Evolutionary conservation across 208 protist genomes (phyloP), one percentile per base, ranked within the genome.

Genomic region (Wallacemonas sp.): DNA sequence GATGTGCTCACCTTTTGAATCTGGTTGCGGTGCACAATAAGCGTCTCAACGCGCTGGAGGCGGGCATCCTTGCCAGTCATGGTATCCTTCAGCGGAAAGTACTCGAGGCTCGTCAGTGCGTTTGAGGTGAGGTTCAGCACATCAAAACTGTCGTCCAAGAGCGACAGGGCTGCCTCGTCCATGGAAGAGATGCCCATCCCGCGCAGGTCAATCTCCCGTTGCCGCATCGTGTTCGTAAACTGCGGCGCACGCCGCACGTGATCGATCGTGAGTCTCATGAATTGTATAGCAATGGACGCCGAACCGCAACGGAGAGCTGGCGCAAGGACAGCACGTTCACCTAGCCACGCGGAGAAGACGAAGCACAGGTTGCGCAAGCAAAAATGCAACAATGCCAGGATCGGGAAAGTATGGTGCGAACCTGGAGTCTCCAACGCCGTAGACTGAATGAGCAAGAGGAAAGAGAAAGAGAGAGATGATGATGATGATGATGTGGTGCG

Each of bases 151-250:
- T 96, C 76, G 23, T 90, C 74, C 3, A 96, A 67, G 10, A 86
- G 66, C 22, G 86, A 49, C 20, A 96, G 77, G 2, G 82, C 65
- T 42, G 76, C 67, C 65, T 92, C 91, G 44, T 96, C 91, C 25
- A 96, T 78, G 11, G 81, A 82, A 22, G 87, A 89, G 22, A 96
- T 72, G 11, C 82, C 73, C 57, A 94, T 71, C 1, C 88, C 91
- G 10, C 91, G 87, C 18, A 96, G 77, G 59, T 96, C 91, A 29
- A 96, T 82, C 55, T 96, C 87, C 5, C 91, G 82, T 72, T 94
- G 84, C 44, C 70, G 71, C 52, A 96, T 61, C 57, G 87, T 83
- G 61, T 96, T 96, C 2, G 79, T 93, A 55, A 96, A 90, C 76
- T 96, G 91, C 41, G 91, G 91, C 16, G 91, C 87, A 38, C 81